Evolutionary conservation across 1,284 basidiomycete genomes (phyloP), one percentile per base, ranked within the genome.

Genomic region (Ceratobasidium sp.): DNA sequence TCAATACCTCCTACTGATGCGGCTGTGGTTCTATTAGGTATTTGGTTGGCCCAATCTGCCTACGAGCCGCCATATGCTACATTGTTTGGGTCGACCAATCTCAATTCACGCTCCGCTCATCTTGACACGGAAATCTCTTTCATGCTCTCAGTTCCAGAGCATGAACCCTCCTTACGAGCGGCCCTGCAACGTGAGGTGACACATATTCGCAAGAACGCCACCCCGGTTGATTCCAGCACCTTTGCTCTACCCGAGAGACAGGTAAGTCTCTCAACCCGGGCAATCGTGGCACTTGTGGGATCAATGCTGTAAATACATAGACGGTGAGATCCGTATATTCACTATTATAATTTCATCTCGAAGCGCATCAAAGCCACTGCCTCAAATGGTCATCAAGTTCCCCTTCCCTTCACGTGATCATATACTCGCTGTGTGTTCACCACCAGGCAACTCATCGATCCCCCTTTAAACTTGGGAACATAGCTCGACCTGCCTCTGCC

Each of bases 81-180:
- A 0, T 87, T 98, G 62, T 92, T 99, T 79, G 98, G 97, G 13
- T 98, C 95, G 0, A 97, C 96, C 1, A 99, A 99, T 81, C 89
- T 98, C 72, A 98, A 97, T 78, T 92, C 94, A 0, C 90, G 97
- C 2, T 97, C 95, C 0, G 89, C 95, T 0, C 87, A 93, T 76
- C 88, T 98, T 57, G 98, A 99, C 81, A 92, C 95, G 14, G 97
- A 99, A 79, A 87, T 98, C 46, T 96, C 94, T 1, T 92, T 98
- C 77, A 80, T 98, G 6, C 64, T 69, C 28, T 69, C 64, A 1
- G 52, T 69, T n/a, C 54, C 88, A 98, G 83, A 82, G 91, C 46
- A 89, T 95, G 7, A 88, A 89, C 8, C 86, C 86, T 2, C 77
- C 0, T 74, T 86, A 32, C 78, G 82, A 5, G 73, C 77, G 26